Conservation (phyloP, 73 alveolate species). For the Paramecium biaurelia region DNA sequence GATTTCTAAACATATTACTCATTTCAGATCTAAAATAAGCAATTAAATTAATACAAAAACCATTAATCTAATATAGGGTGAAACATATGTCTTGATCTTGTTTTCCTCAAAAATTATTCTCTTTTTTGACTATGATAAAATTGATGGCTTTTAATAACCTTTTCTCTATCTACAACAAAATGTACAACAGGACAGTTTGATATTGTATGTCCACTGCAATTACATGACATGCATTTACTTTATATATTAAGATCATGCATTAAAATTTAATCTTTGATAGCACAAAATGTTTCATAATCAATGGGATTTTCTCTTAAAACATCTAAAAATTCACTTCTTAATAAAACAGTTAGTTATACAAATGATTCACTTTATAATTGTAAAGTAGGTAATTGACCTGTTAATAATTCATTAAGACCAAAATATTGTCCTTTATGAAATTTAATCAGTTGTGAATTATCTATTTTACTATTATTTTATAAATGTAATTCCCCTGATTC, state of each 20-base stretch:
- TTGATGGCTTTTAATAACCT: not conserved
- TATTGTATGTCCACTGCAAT: conserved; percentile 38
- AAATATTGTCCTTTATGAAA: conserved; percentile 1
- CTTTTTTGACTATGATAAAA: not conserved
- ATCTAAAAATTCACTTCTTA: conserved; percentile 22
- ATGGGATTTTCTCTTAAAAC: conserved; percentile 19
- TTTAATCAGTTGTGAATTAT: not conserved
- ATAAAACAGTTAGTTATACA: not conserved
- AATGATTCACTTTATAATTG: not conserved
- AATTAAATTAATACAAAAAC: not conserved
- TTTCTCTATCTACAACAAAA: conserved; percentile 28
- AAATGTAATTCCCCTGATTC: conserved; percentile 21
- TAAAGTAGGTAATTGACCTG: conserved; percentile 17
- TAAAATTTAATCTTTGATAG: not conserved
- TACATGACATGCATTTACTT: conserved; percentile 24
- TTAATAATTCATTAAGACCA: conserved; percentile 23
- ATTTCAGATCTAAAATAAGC: not conserved
- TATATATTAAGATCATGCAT: not conserved
- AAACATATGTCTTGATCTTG: not conserved
- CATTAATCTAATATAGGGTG: not conserved
- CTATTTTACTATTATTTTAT: not conserved
- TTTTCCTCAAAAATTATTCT: not conserved
- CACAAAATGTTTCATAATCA: conserved; percentile 34
- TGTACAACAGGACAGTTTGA: conserved; percentile 35
- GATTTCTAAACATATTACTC: conserved; percentile 1